Evolutionary conservation across 805 yeast species (phyloP).

Genomic region (Clavispora asparagi): DNA sequence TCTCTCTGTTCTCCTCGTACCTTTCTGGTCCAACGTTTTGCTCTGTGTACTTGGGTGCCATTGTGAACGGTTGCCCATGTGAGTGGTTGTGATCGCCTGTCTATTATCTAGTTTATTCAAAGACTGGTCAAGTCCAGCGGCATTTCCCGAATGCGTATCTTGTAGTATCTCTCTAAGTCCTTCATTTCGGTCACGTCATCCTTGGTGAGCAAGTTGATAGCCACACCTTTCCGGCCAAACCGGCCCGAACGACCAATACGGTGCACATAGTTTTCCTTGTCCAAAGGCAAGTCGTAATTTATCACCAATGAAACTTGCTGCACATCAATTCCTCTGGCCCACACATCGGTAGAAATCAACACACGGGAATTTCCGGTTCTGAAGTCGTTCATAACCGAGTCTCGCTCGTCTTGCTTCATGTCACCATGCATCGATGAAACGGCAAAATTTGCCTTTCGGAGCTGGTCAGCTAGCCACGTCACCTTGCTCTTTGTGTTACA

Average conservation of each 20-base stretch:
- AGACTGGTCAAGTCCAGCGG: slow-evolving; percentile 33
- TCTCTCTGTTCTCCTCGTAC: too few relatives aligned
- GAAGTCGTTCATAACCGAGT: slow-evolving; percentile 92
- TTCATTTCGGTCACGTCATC: slow-evolving; percentile 71
- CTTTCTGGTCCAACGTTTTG: too few relatives aligned
- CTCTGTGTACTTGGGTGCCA: too few relatives aligned
- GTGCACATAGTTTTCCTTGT: slow-evolving; percentile 94
- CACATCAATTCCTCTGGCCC: slow-evolving; percentile 98
- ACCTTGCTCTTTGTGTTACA: slow-evolving; percentile 97
- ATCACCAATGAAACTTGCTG: slow-evolving; percentile 96
- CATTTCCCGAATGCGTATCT: slow-evolving; percentile 71
- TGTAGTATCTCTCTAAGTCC: slow-evolving; percentile 70
- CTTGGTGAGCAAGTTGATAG: slow-evolving; percentile 85
- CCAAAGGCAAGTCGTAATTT: slow-evolving; percentile 89
- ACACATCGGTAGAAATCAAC: slow-evolving; percentile 91
- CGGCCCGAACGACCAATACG: slow-evolving; percentile 98
- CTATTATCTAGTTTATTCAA: not conserved
- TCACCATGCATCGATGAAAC: slow-evolving; percentile 97
- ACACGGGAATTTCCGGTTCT: slow-evolving; percentile 91
- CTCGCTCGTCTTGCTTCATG: slow-evolving; percentile 92
- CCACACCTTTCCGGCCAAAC: slow-evolving; percentile 98
- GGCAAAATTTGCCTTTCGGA: slow-evolving; percentile 78
- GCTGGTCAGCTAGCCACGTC: slow-evolving; percentile 78
- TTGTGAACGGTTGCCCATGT: too few relatives aligned
- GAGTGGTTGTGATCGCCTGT: not conserved